Percentiles rank a stretch among this genome's conserved stretches.
Evolutionary conservation across 352 stramenopile species (phyloP).

Genomic region (Globisporangium recalcitrans): DNA sequence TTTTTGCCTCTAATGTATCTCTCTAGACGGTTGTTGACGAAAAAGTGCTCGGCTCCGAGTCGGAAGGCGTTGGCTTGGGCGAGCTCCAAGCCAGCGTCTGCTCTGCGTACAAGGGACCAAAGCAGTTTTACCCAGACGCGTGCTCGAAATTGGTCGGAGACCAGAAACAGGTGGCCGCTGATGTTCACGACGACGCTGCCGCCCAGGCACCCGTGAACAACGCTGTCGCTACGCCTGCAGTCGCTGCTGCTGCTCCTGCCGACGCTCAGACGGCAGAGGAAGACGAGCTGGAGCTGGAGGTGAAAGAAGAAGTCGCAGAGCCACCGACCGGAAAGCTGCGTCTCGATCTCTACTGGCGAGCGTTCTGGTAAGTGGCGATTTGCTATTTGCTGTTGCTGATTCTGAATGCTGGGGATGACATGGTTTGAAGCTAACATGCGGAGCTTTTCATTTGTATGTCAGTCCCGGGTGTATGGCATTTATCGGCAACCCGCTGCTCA

Average conservation of each 20-base stretch:
- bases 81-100: conserved; percentile 62
- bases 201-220: conserved; percentile 14
- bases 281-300: conserved; percentile 28
- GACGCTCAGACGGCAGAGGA: conserved; percentile 9
- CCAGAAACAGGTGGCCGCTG: conserved; percentile 45
- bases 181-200: conserved; percentile 19
- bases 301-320: conserved; percentile 29
- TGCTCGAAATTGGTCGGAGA: conserved; percentile 51
- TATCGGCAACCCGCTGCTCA: conserved; percentile 53
- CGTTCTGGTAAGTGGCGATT: conserved; percentile 73
- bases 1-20: too few species aligned
- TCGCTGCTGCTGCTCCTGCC: neutral
- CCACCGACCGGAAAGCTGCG: conserved; percentile 42
- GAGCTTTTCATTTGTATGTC: neutral
- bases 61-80: conserved; percentile 49
- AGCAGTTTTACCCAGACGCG: conserved; percentile 51
- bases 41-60: conserved; percentile 50
- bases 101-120: conserved; percentile 55
- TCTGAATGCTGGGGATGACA: neutral
- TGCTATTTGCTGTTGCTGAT: neutral
- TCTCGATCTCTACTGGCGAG: conserved; percentile 75
- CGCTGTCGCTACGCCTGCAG: neutral
- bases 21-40: conserved; percentile 56
- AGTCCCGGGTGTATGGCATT: conserved; percentile 75
- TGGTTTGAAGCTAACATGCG: neutral